Base-by-base conservation (phyloP, 495 filamentous ascomycete species). In the Penicillium subrubescens region DNA sequence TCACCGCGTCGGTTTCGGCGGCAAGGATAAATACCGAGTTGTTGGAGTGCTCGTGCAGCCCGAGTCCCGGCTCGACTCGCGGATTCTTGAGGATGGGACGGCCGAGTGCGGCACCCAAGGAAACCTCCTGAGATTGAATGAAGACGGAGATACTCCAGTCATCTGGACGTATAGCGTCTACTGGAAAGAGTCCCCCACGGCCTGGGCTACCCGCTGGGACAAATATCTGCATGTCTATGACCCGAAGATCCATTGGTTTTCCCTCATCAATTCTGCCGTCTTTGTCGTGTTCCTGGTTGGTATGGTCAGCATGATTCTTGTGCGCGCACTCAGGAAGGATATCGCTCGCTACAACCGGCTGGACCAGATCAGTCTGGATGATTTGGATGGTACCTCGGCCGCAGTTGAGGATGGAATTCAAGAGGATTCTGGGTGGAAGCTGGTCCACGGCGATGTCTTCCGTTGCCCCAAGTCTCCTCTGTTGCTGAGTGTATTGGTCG, bases 181-280 rank as follows among this genome's bases (percentile, higher is more conserved):
- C 73, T 99, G 95, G 95, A 81, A 79, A 31, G 83, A 84, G 46
- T 96, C 92, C 2, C 57, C 79, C 0, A 97, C 93, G 3, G 89
- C 89, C 0, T 99, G 96, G 90, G 95, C 95, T 34, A 98, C 96
- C 19, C 85, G 95, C 61, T 97, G 94, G 94, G 95, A 99, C 80
- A 96, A 95, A 75, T 99, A 97, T 72, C 83, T 98, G 29, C 93
- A 97, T 69, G 94, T 98, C 23, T 93, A 91, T 67, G 92, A 97
- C 77, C 93, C 95, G 44, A 92, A 91, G 78, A 98, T 99, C 70
- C 95, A 98, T 75, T 99, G 95, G 95, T 95, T 97, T 77, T 97
- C 92, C 12, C 86, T 99, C 41, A 89, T 97, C 82, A 97, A 95
- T 76, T 96, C 94, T 39, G 88, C 96, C 11, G 86, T 97, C 56